Conservation (phyloP, 164 flowering plant genomes). For the Pachysandra terminalis region DNA sequence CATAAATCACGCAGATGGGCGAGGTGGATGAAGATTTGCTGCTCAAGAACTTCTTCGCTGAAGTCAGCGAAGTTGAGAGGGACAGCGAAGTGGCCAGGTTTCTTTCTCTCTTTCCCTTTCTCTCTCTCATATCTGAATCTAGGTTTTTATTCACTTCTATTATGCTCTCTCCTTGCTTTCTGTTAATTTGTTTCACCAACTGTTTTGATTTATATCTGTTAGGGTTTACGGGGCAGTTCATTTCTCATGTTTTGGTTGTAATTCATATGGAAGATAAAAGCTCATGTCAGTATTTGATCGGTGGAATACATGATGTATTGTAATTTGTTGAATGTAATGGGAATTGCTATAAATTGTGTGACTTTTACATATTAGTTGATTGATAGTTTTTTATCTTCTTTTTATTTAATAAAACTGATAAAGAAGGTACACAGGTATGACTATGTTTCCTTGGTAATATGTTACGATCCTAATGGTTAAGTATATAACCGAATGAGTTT, state of each 20-base stretch:
- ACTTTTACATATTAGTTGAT: too few species aligned
- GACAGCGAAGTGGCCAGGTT: constrained; percentile 92
- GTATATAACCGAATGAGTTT: too few species aligned
- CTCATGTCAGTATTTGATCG: background rate
- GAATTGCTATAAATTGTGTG: background rate
- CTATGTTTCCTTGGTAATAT: too few species aligned
- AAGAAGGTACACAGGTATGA: too few species aligned
- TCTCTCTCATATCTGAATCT: too few species aligned
- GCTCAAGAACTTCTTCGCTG: constrained; percentile 84
- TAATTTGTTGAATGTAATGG: background rate
- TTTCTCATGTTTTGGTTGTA: background rate
- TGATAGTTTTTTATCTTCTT: too few species aligned
- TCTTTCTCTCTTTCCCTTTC: constrained; percentile 9
- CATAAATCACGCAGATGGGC: constrained; percentile 36
- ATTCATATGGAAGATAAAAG: background rate
- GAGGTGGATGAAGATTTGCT: constrained; percentile 48
- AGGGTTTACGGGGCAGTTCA: constrained; percentile 2
- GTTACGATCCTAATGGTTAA: too few species aligned
- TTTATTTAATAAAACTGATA: too few species aligned
- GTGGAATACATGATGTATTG: background rate
- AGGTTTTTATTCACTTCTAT: background rate
- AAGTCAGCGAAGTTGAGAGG: constrained; percentile 96
- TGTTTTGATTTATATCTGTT: constrained; percentile 4
- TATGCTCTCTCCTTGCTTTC: background rate
- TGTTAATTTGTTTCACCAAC: background rate